A percentile compares a stretch with the other conserved stretches of the same genome.
Conservation (phyloP, 805 yeast genomes). For the Torulaspora gathmanii region DNA sequence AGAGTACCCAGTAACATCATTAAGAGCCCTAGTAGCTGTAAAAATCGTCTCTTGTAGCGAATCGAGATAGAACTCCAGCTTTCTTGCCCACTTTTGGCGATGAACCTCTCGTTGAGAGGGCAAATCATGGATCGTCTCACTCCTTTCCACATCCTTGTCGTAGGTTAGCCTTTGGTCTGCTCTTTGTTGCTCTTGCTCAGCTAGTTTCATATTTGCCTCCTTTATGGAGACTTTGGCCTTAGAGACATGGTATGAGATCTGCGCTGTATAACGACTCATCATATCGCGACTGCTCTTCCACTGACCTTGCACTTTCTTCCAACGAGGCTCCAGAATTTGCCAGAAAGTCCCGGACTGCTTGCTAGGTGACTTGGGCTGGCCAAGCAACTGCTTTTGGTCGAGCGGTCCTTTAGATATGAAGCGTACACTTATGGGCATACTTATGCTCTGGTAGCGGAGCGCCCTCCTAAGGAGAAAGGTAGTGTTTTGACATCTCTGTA, state of each 20-base stretch:
- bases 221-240: slow-evolving; percentile 37
- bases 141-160: slow-evolving; percentile 36
- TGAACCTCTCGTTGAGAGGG: slow-evolving; percentile 45
- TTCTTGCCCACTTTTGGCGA: slow-evolving; percentile 41
- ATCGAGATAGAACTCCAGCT: slow-evolving; percentile 46
- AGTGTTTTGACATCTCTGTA: slow-evolving; percentile 2
- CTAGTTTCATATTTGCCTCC: slow-evolving; percentile 37
- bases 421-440: background rate
- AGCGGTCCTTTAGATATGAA: slow-evolving; percentile 2
- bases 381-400: slow-evolving; percentile 1
- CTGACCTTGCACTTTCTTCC: slow-evolving; percentile 15
- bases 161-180: slow-evolving; percentile 33
- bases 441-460: background rate
- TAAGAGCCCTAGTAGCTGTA: slow-evolving; percentile 63
- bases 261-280: slow-evolving; percentile 14
- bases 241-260: slow-evolving; percentile 19
- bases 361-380: background rate
- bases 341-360: slow-evolving; percentile 6
- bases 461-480: background rate
- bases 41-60: slow-evolving; percentile 54
- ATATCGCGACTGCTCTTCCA: slow-evolving; percentile 8
- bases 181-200: slow-evolving; percentile 37
- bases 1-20: slow-evolving; percentile 89
- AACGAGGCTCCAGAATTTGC: slow-evolving; percentile 11
- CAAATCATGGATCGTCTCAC: slow-evolving; percentile 35